Evolutionary conservation across 345 rosid genomes (phyloP), one percentile per base, ranked within the genome.

Genomic region (Ailanthus altissimus): DNA sequence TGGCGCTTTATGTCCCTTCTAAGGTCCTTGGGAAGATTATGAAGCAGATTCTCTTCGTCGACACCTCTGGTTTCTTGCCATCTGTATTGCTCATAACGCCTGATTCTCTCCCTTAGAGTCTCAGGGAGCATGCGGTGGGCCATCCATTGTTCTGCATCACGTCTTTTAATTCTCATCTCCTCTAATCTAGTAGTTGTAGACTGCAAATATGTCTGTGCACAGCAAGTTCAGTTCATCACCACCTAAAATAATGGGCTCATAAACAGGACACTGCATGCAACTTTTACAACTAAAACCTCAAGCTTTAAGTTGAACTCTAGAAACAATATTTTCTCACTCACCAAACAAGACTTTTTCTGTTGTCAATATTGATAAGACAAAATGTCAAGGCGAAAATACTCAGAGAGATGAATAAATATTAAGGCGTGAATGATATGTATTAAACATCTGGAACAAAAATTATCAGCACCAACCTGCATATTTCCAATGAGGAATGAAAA

Each of bases 131-230:
- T 66, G 3, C 93, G 90, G 61, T 89, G 93, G 68, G 91, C 74
- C 98, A 94, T 94, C 98, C 98, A 94, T 80, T 91, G 94, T 56
- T 94, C 97, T 0, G 93, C 93, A 15, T 94, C 98, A 75, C 89
- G 83, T 76, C 98, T 87, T 83, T 91, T 94, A 57, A 92, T 88
- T 82, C 93, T 90, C 97, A 94, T 94, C 81, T 92, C 92, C 81
- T 94, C 98, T 83, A 90, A 80, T 80, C 96, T 88, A 5, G 88
- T 88, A 14, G 95, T 90, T 6, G 91, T 88, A 0, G 93, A 92
- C 78, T 92, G 97, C 85, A 92, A 81, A 75, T 90, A 92, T 9
- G 93, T 92, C 97, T 92, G 81, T 77, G 68, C 80, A 57, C 1
- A 67, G 77, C 65, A 79, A 74, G 23, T 72, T 54, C 47, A 54